Conservation (phyloP, 2,329 filamentous ascomycete genomes). For the Simplicillium sp. region DNA sequence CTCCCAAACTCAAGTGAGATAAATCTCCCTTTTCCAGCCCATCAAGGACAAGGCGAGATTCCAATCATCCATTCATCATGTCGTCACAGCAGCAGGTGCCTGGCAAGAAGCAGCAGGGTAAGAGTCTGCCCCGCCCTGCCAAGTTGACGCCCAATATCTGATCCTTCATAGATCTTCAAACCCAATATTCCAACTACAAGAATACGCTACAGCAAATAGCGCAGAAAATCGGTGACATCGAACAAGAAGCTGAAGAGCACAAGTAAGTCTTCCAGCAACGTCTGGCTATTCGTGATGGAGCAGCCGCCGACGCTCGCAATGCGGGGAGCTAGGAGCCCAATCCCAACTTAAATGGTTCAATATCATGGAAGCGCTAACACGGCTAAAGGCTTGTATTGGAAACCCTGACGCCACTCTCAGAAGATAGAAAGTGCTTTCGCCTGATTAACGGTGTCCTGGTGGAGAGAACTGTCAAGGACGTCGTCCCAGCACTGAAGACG, state of each 20-base stretch:
- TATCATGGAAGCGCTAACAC: background rate
- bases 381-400: conserved; percentile 76
- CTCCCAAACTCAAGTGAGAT: no score
- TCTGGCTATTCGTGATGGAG: no score
- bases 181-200: conserved; percentile 70
- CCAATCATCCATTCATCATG: conserved; percentile 22
- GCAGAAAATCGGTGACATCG: conserved; percentile 93
- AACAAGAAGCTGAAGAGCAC: conserved; percentile 95
- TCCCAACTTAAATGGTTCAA: background rate
- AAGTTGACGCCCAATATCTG: background rate
- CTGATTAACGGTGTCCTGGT: conserved; percentile 97
- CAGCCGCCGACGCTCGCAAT: no score
- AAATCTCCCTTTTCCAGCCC: no score
- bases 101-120: conserved; percentile 69
- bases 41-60: no score
- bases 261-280: conserved; percentile 54
- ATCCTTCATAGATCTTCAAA: conserved; percentile 57
- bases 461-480: conserved; percentile 87
- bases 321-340: no score
- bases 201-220: conserved; percentile 81
- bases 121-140: conserved; percentile 8
- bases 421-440: conserved; percentile 92
- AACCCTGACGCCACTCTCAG: conserved; percentile 72
- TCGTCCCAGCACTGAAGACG: conserved; percentile 81
- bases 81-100: conserved; percentile 34